These are phyloP conservation scores for Globisporangium nodosum DNA, from an alignment of 352 stramenopile species.

Conservation along the genomic window DNA sequence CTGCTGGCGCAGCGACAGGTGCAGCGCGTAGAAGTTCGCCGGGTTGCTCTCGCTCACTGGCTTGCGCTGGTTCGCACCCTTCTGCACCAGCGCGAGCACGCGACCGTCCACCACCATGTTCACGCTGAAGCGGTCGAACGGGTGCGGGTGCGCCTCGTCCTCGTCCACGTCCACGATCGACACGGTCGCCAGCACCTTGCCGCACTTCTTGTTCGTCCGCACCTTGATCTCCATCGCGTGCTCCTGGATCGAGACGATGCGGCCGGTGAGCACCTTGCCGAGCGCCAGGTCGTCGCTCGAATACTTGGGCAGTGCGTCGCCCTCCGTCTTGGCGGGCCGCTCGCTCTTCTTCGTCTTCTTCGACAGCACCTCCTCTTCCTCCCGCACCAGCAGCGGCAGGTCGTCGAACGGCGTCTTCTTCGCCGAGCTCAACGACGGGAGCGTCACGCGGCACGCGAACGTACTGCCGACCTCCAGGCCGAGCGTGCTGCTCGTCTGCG, in stretches of 20 bases:
- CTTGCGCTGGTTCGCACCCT: slow-evolving; percentile 85
- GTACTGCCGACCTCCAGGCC: slow-evolving; percentile 47
- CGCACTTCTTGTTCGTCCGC: slow-evolving; percentile 60
- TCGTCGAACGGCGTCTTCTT: slow-evolving; percentile 72
- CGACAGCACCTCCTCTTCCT: slow-evolving; percentile 45
- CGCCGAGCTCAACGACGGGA: slow-evolving; percentile 29
- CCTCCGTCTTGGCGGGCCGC: slow-evolving; percentile 17
- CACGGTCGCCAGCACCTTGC: slow-evolving; percentile 71
- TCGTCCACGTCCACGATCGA: slow-evolving; percentile 83
- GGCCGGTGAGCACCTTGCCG: slow-evolving; percentile 61
- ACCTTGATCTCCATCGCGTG: slow-evolving; percentile 80
- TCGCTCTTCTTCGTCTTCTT: slow-evolving; percentile 20
- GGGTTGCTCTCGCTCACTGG: slow-evolving; percentile 72
- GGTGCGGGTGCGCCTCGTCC: slow-evolving; percentile 44
- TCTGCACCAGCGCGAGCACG: slow-evolving; percentile 58
- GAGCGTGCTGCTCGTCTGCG: slow-evolving; percentile 38
- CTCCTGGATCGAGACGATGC: slow-evolving; percentile 76
- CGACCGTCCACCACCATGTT: slow-evolving; percentile 67
- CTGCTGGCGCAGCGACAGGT: slow-evolving; percentile 57
- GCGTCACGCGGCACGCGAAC: slow-evolving; percentile 38
- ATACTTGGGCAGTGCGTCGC: slow-evolving; percentile 67
- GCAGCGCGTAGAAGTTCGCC: slow-evolving; percentile 62
- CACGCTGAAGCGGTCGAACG: slow-evolving; percentile 76
- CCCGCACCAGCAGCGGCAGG: slow-evolving; percentile 52
- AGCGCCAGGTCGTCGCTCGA: slow-evolving; percentile 44